phyloP scores from a whole-genome alignment of 2,329 filamentous ascomycete genomes.

The Xylaria polymorpha region DNA sequence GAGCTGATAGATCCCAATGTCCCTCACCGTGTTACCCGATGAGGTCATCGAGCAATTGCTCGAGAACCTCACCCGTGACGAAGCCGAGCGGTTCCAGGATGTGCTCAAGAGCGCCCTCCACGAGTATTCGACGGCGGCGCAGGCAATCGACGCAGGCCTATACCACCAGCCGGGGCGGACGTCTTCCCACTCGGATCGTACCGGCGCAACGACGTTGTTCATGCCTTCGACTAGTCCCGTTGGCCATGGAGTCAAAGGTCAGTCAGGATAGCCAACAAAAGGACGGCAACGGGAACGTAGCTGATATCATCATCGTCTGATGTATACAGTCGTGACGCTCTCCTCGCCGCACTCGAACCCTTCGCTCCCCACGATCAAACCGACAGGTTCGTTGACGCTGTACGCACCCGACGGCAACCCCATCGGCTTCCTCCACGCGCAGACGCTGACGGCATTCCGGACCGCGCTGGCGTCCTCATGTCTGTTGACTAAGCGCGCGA shows the following conservation, averaged over 20 bases:
- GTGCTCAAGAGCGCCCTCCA: constrained; percentile 65
- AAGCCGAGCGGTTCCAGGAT: constrained; percentile 64
- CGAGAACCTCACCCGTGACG: constrained; percentile 62
- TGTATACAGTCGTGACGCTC: constrained; percentile 70
- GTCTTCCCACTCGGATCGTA: constrained; percentile 59
- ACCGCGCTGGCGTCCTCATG: constrained; percentile 79
- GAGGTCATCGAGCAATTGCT: constrained; percentile 66
- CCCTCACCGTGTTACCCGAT: constrained; percentile 69
- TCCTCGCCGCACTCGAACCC: constrained; percentile 55
- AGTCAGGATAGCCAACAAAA: constrained; percentile 23
- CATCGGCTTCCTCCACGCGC: constrained; percentile 76
- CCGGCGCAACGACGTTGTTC: constrained; percentile 73
- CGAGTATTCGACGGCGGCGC: constrained; percentile 69
- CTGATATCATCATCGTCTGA: constrained; percentile 28
- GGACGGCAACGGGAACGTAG: background rate
- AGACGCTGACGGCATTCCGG: constrained; percentile 81
- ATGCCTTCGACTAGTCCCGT: constrained; percentile 76
- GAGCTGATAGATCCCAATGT: constrained; percentile 51
- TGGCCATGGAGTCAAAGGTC: constrained; percentile 76
- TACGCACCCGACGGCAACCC: constrained; percentile 72
- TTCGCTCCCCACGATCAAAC: constrained; percentile 54
- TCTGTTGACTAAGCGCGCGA: constrained; percentile 71
- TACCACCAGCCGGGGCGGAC: constrained; percentile 68
- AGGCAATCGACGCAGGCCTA: constrained; percentile 55
- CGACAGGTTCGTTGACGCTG: constrained; percentile 76